A percentile compares a stretch with the other conserved stretches of the same genome.
phyloP scores from a whole-genome alignment of 2,329 filamentous ascomycete species.

The Mycosphaerella arachidis region DNA sequence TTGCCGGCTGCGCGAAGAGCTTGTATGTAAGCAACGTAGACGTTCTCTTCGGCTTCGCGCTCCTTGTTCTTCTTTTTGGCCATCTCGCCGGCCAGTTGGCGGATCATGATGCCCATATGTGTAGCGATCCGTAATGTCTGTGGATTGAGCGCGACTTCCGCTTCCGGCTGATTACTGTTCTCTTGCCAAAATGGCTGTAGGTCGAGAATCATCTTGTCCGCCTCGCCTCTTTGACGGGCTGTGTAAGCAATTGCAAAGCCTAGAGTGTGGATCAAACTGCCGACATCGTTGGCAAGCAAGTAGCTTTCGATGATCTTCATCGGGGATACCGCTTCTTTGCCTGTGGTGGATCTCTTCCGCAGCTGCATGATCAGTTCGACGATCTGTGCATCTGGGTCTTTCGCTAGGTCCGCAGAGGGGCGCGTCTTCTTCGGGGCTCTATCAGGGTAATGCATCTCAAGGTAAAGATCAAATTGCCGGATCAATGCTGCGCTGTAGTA shows the following conservation, averaged over 20 bases:
- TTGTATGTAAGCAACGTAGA: conserved; percentile 77
- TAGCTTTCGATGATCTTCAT: conserved; percentile 74
- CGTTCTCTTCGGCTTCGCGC: conserved; percentile 61
- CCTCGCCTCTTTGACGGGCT: conserved; percentile 25
- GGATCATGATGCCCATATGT: conserved; percentile 61
- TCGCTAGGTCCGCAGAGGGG: conserved; percentile 61
- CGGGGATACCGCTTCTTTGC: conserved; percentile 57
- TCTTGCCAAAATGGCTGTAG: conserved; percentile 19
- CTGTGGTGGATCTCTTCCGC: conserved; percentile 53
- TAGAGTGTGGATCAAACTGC: conserved; percentile 41
- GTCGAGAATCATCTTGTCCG: conserved; percentile 23
- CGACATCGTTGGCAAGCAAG: conserved; percentile 59
- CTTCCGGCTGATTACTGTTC: conserved; percentile 23
- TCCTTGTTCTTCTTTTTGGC: conserved; percentile 42
- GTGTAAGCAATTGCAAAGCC: conserved; percentile 42
- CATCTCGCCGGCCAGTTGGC: conserved; percentile 33
- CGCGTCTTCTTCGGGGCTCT: conserved; percentile 54
- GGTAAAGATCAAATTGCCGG: conserved; percentile 71
- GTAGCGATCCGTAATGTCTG: conserved; percentile 43
- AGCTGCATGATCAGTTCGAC: conserved; percentile 56
- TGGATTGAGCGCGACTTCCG: conserved; percentile 36
- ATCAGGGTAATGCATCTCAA: conserved; percentile 53
- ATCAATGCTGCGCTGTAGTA: conserved; percentile 83
- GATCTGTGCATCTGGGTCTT: conserved; percentile 41
- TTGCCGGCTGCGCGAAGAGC: conserved; percentile 68